Evolutionary conservation across 176 grass and related monocot genomes (phyloP).

Genomic region (sorghum (Sorghum bicolor)): DNA sequence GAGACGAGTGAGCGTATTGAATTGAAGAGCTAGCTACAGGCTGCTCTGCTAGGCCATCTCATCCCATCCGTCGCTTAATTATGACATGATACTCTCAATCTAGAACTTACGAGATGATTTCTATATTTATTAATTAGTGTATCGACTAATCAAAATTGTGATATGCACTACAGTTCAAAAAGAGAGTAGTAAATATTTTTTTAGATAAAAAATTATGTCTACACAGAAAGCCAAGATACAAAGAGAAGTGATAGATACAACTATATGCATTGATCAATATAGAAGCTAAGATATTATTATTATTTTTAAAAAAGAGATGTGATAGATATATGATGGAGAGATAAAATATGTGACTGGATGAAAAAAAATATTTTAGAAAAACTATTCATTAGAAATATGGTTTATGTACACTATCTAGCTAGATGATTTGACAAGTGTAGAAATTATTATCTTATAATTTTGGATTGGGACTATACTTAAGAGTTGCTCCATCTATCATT

Average conservation of each 20-base stretch:
- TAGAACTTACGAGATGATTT: background rate
- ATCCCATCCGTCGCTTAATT: conserved; percentile 1
- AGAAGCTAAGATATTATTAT: too few relatives aligned
- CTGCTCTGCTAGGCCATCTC: background rate
- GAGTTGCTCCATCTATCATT: conserved; percentile 42
- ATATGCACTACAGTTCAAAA: too few relatives aligned
- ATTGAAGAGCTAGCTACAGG: background rate
- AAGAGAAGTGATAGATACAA: too few relatives aligned
- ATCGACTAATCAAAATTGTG: background rate
- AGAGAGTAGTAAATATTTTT: too few relatives aligned
- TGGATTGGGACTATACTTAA: background rate
- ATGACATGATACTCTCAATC: too few relatives aligned
- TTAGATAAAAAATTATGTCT: too few relatives aligned
- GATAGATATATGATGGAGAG: too few relatives aligned
- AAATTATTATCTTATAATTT: background rate
- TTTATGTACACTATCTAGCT: background rate
- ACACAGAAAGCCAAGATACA: too few relatives aligned
- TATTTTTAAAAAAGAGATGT: too few relatives aligned
- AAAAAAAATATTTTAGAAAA: too few relatives aligned
- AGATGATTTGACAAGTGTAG: background rate
- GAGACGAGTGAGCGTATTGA: background rate
- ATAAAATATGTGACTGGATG: too few relatives aligned
- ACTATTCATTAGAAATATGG: background rate
- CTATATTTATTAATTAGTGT: background rate
- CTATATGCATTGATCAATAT: too few relatives aligned